These are phyloP conservation scores for Lagerstroemia speciosa DNA, from an alignment of 345 rosid species.

Conservation along the genomic window DNA sequence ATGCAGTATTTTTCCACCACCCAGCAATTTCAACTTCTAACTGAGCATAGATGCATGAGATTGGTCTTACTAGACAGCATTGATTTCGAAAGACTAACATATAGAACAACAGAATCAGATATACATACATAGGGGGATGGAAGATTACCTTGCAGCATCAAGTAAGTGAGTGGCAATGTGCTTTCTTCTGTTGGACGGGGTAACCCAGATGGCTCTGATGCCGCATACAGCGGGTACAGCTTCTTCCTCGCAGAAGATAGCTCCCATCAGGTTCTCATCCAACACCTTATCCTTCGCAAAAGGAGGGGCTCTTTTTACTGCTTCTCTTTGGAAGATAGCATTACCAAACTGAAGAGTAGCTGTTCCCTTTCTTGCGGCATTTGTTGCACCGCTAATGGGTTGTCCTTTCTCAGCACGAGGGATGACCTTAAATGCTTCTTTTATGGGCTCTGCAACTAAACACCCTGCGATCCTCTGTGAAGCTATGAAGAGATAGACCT, in stretches of 20 bases:
- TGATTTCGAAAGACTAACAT: background rate
- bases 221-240: conserved; percentile 57
- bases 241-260: conserved; percentile 45
- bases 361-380: conserved; percentile 26
- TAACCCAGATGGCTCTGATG: conserved; percentile 82
- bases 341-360: conserved; percentile 58
- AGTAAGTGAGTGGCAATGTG: conserved; percentile 59
- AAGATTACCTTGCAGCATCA: conserved; percentile 60
- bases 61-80: background rate
- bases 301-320: conserved; percentile 24
- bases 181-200: conserved; percentile 73
- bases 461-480: conserved; percentile 63
- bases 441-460: conserved; percentile 68
- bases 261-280: conserved; percentile 27
- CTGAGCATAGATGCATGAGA: background rate
- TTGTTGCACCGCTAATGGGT: conserved; percentile 9
- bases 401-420: conserved; percentile 20
- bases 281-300: conserved; percentile 12
- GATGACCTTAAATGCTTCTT: conserved; percentile 60
- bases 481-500: conserved; percentile 65
- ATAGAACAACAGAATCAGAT: background rate
- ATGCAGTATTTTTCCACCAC: background rate
- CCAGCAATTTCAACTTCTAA: background rate
- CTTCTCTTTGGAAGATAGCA: conserved; percentile 48
- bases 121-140: background rate